phyloP scores from a whole-genome alignment of 2,329 filamentous ascomycete genomes.

The Apiospora marii region DNA sequence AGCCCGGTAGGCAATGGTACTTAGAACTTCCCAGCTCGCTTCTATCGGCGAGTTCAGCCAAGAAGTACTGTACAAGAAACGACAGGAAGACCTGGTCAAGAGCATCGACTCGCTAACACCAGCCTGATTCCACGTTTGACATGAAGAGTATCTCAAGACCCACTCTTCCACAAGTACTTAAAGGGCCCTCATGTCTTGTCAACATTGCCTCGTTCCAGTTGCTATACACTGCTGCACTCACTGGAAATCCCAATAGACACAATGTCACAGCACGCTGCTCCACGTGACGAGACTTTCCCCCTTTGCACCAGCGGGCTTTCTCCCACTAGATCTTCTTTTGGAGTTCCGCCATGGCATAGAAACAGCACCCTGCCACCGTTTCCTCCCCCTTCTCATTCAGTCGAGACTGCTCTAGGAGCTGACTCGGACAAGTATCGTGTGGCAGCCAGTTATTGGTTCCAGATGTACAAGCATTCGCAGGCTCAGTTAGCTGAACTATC shows the following conservation, averaged over 20 bases:
- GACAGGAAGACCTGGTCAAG: neutral
- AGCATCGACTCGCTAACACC: slow-evolving; percentile 12
- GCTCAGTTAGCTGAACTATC: slow-evolving; percentile 2
- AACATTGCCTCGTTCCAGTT: neutral
- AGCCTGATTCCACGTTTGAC: neutral
- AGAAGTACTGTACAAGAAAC: neutral
- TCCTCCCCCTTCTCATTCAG: neutral
- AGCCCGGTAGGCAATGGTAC: slow-evolving; percentile 31
- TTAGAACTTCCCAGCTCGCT: slow-evolving; percentile 4
- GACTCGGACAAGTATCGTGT: slow-evolving; percentile 5
- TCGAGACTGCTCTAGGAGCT: neutral
- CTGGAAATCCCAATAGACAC: too few species aligned
- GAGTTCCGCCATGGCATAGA: slow-evolving; percentile 1
- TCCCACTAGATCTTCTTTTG: neutral
- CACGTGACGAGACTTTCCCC: too few species aligned
- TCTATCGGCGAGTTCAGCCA: slow-evolving; percentile 1
- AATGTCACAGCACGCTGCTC: too few species aligned
- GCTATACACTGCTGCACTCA: neutral
- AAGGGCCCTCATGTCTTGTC: neutral
- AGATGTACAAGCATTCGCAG: slow-evolving; percentile 3
- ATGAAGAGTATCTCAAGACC: neutral
- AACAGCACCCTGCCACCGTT: neutral
- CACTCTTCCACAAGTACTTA: slow-evolving; percentile 13
- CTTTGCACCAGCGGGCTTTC: too few species aligned
- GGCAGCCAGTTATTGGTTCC: slow-evolving; percentile 1